Percentiles rank a stretch among this genome's conserved stretches.
phyloP scores from a whole-genome alignment of 2,329 filamentous ascomycete genomes.

The Pseudogymnoascus sp. region DNA sequence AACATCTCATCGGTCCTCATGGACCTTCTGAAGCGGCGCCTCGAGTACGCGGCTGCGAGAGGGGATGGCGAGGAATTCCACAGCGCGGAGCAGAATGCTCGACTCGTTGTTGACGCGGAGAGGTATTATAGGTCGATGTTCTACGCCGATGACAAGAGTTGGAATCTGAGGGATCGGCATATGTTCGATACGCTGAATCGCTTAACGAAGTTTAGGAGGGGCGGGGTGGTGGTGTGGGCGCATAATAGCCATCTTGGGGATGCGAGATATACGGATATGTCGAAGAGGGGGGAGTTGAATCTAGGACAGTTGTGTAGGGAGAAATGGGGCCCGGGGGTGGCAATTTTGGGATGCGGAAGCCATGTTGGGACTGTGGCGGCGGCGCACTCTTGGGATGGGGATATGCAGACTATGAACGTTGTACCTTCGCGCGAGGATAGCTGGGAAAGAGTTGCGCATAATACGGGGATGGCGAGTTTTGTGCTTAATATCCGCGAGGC shows the following conservation, averaged over 20 bases:
- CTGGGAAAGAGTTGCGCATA: constrained; percentile 45
- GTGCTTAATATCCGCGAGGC: constrained; percentile 40
- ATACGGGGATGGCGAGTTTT: constrained; percentile 40
- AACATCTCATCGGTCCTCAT: constrained; percentile 41
- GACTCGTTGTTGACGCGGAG: constrained; percentile 41
- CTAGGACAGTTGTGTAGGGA: constrained; percentile 49
- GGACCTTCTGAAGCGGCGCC: constrained; percentile 37
- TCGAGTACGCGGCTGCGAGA: constrained; percentile 31
- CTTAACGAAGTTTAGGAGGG: constrained; percentile 37
- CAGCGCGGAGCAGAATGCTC: constrained; percentile 45
- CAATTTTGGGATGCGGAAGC: constrained; percentile 43
- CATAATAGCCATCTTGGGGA: constrained; percentile 50
- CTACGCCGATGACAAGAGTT: constrained; percentile 41
- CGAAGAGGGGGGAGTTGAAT: constrained; percentile 41
- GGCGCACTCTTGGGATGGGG: constrained; percentile 44
- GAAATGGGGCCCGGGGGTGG: constrained; percentile 33
- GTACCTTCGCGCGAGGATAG: constrained; percentile 40
- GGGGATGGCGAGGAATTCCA: constrained; percentile 43
- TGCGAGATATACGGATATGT: constrained; percentile 46
- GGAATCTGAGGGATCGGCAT: constrained; percentile 47
- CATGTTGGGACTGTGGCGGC: constrained; percentile 48
- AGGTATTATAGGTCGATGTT: constrained; percentile 49
- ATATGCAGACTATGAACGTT: constrained; percentile 46
- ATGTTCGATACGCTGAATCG: constrained; percentile 45
- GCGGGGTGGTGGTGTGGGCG: constrained; percentile 48